Percentiles rank a stretch among this genome's conserved stretches.
Conservation (phyloP, 441 rosid genomes). For the Metrosideros polymorpha region DNA sequence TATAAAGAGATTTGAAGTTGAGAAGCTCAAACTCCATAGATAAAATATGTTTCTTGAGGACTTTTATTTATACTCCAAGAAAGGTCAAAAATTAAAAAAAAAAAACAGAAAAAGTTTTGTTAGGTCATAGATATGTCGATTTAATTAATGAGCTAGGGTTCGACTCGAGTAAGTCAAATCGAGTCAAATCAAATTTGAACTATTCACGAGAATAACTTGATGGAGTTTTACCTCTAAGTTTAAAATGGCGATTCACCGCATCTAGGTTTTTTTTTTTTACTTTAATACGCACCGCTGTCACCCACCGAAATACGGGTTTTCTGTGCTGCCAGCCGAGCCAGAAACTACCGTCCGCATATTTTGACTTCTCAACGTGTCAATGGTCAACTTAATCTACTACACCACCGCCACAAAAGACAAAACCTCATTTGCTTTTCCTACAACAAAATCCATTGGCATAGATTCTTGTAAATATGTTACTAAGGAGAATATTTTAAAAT, state of each 20-base stretch:
- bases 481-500: not conserved
- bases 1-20: not conserved
- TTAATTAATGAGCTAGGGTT: not conserved
- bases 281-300: not conserved
- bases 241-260: not conserved
- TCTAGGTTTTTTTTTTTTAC: not conserved
- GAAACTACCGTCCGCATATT: not conserved
- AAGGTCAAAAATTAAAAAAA: too few species aligned
- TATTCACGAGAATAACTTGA: not conserved
- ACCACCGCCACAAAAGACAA: not conserved
- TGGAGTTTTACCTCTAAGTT: not conserved
- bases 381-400: not conserved
- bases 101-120: too few species aligned
- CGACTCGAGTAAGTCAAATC: not conserved
- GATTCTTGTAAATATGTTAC: not conserved
- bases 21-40: not conserved
- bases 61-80: not conserved
- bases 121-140: not conserved
- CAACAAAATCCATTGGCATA: not conserved
- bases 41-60: fast-evolving
- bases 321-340: not conserved
- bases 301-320: not conserved
- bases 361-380: not conserved
- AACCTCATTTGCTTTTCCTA: not conserved
- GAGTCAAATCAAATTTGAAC: too few species aligned